phyloP scores from a whole-genome alignment of 768 basidiomycete genomes.

The Kwoniella newhampshirensis region DNA sequence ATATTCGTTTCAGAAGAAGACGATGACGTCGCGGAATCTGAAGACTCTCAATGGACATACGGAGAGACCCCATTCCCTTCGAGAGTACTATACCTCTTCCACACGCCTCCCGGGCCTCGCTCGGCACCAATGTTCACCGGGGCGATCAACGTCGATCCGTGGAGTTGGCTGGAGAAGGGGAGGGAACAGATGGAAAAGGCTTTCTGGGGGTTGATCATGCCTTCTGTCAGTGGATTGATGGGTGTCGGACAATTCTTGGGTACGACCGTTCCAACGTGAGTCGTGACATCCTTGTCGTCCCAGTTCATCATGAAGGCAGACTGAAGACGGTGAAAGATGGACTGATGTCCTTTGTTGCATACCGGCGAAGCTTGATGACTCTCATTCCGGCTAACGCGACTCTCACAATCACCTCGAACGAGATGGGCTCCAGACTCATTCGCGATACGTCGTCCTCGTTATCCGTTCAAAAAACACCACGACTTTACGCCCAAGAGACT shows the following conservation, averaged over 20 bases:
- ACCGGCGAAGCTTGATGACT: slow-evolving; percentile 7
- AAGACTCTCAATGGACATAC: slow-evolving; percentile 11
- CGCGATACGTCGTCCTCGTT: slow-evolving; percentile 10
- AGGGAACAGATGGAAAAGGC: slow-evolving; percentile 12
- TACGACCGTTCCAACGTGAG: slow-evolving; percentile 10
- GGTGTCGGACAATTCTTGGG: slow-evolving; percentile 10
- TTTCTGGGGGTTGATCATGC: slow-evolving; percentile 18
- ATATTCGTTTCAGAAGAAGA: no score
- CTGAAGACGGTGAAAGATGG: no score
- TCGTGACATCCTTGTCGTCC: no score
- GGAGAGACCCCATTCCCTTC: slow-evolving; percentile 15
- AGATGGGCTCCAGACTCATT: slow-evolving; percentile 1
- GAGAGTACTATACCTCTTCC: slow-evolving; percentile 17
- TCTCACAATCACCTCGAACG: slow-evolving; percentile 1
- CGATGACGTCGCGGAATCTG: no score
- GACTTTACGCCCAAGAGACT: slow-evolving; percentile 14
- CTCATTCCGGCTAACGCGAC: slow-evolving; percentile 6
- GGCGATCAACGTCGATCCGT: slow-evolving; percentile 8
- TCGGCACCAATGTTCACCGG: neutral
- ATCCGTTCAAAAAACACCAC: neutral
- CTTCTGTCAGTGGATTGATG: slow-evolving; percentile 16
- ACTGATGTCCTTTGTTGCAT: neutral
- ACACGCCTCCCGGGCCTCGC: slow-evolving; percentile 4
- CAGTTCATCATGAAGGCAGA: no score
- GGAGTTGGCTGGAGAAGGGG: slow-evolving; percentile 14